Percentiles rank a stretch among this genome's conserved stretches.
Evolutionary conservation across 2,329 filamentous ascomycete genomes (phyloP).

Genomic region (Eurotiales sp.): DNA sequence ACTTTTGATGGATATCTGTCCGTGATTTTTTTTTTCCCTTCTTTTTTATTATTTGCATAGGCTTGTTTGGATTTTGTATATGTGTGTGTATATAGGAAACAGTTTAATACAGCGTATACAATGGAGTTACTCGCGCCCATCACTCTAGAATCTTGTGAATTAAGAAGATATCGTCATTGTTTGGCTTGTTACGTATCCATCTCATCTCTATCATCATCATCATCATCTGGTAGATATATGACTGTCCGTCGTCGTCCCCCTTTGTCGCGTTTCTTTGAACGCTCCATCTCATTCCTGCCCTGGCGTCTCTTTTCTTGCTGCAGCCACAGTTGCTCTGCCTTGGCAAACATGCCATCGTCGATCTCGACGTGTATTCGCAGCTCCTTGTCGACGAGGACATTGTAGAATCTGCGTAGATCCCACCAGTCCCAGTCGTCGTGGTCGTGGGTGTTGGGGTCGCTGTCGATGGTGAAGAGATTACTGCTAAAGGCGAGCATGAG

Average conservation of each 20-base stretch:
- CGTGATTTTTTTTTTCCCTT: slow-evolving; percentile 14
- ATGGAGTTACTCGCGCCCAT: no score
- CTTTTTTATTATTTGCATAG: no score
- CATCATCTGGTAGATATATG: slow-evolving; percentile 29
- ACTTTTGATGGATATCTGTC: slow-evolving; percentile 55
- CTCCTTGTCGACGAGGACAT: slow-evolving; percentile 59
- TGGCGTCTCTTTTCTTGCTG: neutral
- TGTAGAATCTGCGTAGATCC: slow-evolving; percentile 53
- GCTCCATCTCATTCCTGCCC: no score
- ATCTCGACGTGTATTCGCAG: slow-evolving; percentile 56
- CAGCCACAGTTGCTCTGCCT: slow-evolving; percentile 23
- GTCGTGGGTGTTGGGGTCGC: neutral
- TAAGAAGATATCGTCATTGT: no score
- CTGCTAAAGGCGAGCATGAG: slow-evolving; percentile 53
- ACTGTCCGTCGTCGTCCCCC: no score
- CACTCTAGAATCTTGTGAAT: no score
- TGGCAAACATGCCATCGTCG: slow-evolving; percentile 38
- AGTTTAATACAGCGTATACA: no score
- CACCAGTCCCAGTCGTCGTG: slow-evolving; percentile 34
- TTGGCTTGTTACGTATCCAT: no score
- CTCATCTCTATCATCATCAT: slow-evolving; percentile 18
- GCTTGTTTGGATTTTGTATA: no score
- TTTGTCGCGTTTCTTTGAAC: no score
- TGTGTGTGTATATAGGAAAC: no score
- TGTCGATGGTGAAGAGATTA: slow-evolving; percentile 22